Percentiles rank a stretch among this genome's conserved stretches.
Conservation (phyloP, 441 rosid species). For the Mallotus repandus region DNA sequence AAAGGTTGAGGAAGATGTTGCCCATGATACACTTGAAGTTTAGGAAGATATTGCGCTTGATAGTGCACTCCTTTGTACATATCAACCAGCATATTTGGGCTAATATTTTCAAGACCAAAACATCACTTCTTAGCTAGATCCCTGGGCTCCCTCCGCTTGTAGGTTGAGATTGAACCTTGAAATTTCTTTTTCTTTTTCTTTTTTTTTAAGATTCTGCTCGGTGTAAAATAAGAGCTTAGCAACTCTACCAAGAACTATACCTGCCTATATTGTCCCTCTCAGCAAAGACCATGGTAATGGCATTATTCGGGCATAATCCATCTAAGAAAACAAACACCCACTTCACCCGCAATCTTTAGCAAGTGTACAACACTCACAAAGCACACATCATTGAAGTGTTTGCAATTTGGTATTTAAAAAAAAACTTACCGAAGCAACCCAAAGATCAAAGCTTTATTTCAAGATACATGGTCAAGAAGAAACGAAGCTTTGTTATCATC, state of each 20-base stretch:
- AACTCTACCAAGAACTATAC: conserved; percentile 9
- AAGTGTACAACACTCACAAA: conserved; percentile 1
- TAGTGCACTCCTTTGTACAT: too few species aligned
- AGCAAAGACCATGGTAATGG: conserved; percentile 9
- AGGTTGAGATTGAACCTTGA: too few species aligned
- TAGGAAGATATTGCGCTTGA: too few species aligned
- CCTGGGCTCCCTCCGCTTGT: too few species aligned
- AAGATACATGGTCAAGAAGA: conserved; percentile 31
- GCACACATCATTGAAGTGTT: background rate
- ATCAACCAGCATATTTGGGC: too few species aligned
- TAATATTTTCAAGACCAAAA: too few species aligned
- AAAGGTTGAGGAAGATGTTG: too few species aligned
- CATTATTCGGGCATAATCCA: background rate
- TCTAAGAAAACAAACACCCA: background rate
- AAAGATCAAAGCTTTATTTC: conserved; percentile 15
- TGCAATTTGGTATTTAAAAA: background rate
- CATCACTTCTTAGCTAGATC: too few species aligned
- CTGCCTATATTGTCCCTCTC: conserved; percentile 2
- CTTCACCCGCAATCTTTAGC: background rate
- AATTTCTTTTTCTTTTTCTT: too few species aligned
- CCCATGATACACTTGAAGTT: too few species aligned
- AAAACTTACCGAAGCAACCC: conserved; percentile 5
- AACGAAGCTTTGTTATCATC: too few species aligned
- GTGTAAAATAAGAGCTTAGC: conserved; percentile 26
- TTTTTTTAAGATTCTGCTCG: conserved; percentile 30